A percentile compares a stretch with the other conserved stretches of the same genome.
phyloP scores from a whole-genome alignment of 2,329 filamentous ascomycete species.

The Grosmannia penicillata region DNA sequence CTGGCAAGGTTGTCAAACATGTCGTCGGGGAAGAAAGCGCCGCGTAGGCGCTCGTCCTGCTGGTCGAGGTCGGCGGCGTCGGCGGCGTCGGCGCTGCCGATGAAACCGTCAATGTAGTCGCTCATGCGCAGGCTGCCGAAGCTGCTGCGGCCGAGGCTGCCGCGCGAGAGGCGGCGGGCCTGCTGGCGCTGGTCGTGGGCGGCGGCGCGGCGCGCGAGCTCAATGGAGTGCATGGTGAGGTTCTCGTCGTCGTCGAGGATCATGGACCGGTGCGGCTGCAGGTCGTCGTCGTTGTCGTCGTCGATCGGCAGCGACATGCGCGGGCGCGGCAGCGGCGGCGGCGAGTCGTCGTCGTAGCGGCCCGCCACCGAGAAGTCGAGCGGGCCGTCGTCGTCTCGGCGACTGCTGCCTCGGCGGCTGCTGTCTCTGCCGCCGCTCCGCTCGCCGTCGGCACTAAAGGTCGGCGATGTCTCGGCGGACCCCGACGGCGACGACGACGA shows the following conservation, averaged over 20 bases:
- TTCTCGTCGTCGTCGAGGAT: conserved; percentile 33
- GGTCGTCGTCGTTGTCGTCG: conserved; percentile 33
- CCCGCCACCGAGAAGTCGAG: neutral
- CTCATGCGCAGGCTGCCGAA: conserved; percentile 38
- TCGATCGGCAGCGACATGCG: conserved; percentile 38
- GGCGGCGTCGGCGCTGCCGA: conserved; percentile 17
- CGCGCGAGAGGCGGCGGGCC: conserved; percentile 31
- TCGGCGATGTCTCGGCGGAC: conserved; percentile 12
- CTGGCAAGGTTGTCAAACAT: conserved; percentile 27
- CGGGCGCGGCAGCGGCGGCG: conserved; percentile 29
- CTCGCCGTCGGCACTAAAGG: conserved; percentile 2
- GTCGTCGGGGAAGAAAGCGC: conserved; percentile 36
- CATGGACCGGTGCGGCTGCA: conserved; percentile 38
- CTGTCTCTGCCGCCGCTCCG: conserved; percentile 21
- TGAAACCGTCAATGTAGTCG: conserved; percentile 27
- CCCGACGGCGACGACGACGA: conserved; percentile 37
- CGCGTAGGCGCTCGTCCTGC: conserved; percentile 28
- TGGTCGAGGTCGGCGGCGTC: conserved; percentile 13
- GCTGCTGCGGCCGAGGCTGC: conserved; percentile 37
- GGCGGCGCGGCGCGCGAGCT: conserved; percentile 38
- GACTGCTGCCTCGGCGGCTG: neutral
- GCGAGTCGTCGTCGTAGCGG: conserved; percentile 18
- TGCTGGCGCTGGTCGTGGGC: conserved; percentile 23
- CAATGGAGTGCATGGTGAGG: conserved; percentile 42
- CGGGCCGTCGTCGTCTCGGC: neutral